Base-by-base conservation (phyloP, 192 early-diverging fungal species). In the Paraglomus brasilianum region DNA sequence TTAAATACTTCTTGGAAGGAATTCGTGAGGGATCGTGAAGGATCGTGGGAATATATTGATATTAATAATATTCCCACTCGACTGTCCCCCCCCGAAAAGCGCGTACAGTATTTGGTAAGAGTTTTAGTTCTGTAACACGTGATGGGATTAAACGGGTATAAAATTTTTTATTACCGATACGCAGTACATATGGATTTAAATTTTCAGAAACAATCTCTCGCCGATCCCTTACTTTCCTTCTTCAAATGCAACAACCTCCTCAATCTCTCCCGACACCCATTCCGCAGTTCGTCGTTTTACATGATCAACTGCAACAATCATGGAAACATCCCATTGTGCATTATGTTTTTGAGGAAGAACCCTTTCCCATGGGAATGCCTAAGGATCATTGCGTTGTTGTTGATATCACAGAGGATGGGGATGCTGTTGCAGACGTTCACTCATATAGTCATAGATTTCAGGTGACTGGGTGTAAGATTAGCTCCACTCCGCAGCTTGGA, bases 301-400 rank as follows among this genome's bases (percentile, higher is more conserved):
- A 71, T 42, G 80, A 81, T 49, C 69, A 77, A 45, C 48, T 69
- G 5, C 60, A 75, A 22, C 69, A 75, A 38, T 72, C 70, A 13
- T 77, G 74, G 50, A 73, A 75, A 50, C 80, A 81, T 45, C 80
- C 80, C 3, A 44, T 77, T 0, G 69, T 77, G 2, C 80, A 81
- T 62, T 81, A 79, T 67, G 77, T 81, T 4, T 81, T 81, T 68
- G 74, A 78, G 59, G 80, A 69, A 15, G 80, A 81, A 51, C 52
- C 43, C 9, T 73, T 79, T 36, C 77, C 75, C 2, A 52, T 67
- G 46, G 43, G 39, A 7, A 41, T 77, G n/a, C 72, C 77, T 9
- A 74, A 76, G 64, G 71, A 74, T 8, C 46, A 69, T 4, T 76
- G 74, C 22, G 70, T 81, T 13, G 15, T 81, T 11, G 75, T 81